Evolutionary conservation across 2,329 filamentous ascomycete genomes (phyloP), one percentile per base, ranked within the genome.

Genomic region (Seiridium cupressi): DNA sequence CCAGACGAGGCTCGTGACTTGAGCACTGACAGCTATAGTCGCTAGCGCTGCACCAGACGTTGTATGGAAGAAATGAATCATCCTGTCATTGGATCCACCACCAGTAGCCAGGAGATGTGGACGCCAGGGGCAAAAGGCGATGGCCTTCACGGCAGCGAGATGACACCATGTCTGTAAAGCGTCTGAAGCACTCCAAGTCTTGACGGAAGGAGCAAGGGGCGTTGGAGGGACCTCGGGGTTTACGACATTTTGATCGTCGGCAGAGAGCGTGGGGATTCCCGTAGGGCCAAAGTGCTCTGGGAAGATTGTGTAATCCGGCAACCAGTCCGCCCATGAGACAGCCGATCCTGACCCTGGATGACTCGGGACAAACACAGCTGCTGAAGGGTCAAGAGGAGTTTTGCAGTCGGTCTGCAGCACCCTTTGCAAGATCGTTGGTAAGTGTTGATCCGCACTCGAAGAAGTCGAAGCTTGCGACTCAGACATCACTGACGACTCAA

Each of bases 121-220:
- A 60, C 94, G 90, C 94, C 93, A 99, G 0, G 95, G 94, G 64
- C 94, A 96, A 75, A 98, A 98, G 2, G 95, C 93, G 66, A 98
- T 95, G 38, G 95, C 95, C 75, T 99, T 99, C 65, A 98, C 91
- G 2, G 95, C 95, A 0, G 94, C 94, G 34, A 86, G 86, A 72
- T 99, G 92, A 9, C 81, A 74, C 85, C 92, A 95, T 38, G 84
- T 84, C 72, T 96, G 87, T 67, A 84, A 89, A 68, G 90, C 86
- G 36, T 81, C 77, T 5, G 85, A 85, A 5, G 76, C 69, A 2
- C 77, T 77, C 34, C 91, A 74, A 32, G 79, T 76, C 18, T 81
- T 77, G 31, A 83, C 77, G 38, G 58, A 11, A 8, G 55, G 46
- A 26, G 10, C 5, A 5, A 32, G 44, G 31, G 55, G 40, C 8